Evolutionary conservation across 2,329 filamentous ascomycete species (phyloP), one percentile per base, ranked within the genome.

Genomic region (Calonectria honghensis): DNA sequence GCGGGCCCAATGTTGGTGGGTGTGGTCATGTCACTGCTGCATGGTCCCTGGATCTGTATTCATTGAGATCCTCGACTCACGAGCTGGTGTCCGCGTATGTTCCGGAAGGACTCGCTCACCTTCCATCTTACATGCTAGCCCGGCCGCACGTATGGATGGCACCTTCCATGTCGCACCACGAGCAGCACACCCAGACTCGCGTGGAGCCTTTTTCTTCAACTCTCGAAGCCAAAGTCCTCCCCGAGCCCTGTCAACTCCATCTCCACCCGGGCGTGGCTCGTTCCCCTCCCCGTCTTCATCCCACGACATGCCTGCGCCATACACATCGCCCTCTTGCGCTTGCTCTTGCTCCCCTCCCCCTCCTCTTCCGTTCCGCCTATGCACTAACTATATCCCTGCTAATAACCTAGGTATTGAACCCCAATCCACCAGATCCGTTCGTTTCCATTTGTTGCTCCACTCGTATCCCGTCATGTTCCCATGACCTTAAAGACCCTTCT

Each of bases 91-190:
- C 45, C 45, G 45, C 45, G 45, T 24, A 48, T 24, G 45, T 48
- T 24, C n/a, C n/a, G 45, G 45, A 48, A n/a, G 24, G 35, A 63
- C 9, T 31, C 13, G 57, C 6, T 24, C 35, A 13, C 16, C 16
- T n/a, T 10, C n/a, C 27, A 27, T 50, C 41, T 50, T 50, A 50
- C 39, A 50, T 41, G 27, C 10, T 20, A 18, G 27, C 27, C 24
- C 27, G 45, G 24, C 35, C 32, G 48, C 61, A 65, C 61, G 29
- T 50, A 65, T 50, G 61, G 10, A 18, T 65, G 61, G 18, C 41
- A 50, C 61, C 61, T 29, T 65, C 18, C 20, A 50, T 11, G 61
- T 65, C 61, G 61, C 61, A 65, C 61, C 41, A 65, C 29, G 20
- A 2, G 10, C 41, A 50, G 24, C 61, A 45, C 37, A n/a, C 27